These are phyloP conservation scores for Pinus taeda DNA, from an alignment of 75 land plant species.

Conservation along the genomic window DNA sequence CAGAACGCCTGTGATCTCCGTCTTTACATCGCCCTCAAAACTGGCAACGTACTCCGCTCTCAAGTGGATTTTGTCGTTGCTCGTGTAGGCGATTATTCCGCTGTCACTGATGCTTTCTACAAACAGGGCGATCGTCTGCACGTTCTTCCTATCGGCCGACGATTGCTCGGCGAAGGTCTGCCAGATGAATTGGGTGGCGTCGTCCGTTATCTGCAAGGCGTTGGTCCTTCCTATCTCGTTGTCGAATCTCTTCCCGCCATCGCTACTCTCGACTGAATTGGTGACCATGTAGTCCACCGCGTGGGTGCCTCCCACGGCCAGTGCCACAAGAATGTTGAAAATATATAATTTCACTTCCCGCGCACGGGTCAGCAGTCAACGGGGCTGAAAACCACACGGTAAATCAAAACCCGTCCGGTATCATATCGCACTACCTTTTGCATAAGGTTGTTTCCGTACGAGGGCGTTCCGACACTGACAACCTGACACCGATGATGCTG, in stretches of 20 bases:
- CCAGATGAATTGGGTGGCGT: constrained; percentile 29
- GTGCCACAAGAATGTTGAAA: no score
- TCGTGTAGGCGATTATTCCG: constrained; percentile 25
- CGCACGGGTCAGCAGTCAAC: no score
- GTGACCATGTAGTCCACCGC: constrained; percentile 24
- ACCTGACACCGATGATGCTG: no score
- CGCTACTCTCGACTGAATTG: constrained; percentile 19
- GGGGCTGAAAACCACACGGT: no score
- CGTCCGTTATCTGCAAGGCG: constrained; percentile 7
- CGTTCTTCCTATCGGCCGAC: constrained; percentile 22
- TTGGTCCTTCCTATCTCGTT: constrained; percentile 20
- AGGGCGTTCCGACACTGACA: no score
- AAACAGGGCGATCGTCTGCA: constrained; percentile 7
- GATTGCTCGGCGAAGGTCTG: constrained; percentile 18
- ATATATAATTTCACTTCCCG: no score
- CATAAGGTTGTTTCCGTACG: no score
- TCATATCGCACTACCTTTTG: no score
- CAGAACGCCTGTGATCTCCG: constrained; percentile 48
- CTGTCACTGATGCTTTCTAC: constrained; percentile 18
- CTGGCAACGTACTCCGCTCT: background rate
- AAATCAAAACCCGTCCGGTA: no score
- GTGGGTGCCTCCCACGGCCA: background rate
- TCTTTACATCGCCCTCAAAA: constrained; percentile 22
- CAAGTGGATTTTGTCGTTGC: constrained; percentile 30
- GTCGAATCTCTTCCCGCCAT: constrained; percentile 27